These are phyloP conservation scores for Canna indica DNA, from an alignment of 176 grass and related monocot genomes.

Conservation along the genomic window DNA sequence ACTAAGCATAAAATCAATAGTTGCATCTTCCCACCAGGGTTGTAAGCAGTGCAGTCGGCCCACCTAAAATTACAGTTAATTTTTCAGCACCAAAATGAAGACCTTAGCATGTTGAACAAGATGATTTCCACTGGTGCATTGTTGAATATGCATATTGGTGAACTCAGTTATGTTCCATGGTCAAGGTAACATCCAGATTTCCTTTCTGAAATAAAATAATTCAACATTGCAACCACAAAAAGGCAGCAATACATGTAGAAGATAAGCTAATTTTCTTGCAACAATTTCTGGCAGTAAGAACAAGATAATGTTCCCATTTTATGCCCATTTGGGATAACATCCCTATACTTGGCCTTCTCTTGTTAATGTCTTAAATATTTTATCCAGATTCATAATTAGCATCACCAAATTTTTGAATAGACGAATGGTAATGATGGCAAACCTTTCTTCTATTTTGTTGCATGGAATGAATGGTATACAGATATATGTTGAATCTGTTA, in stretches of 20 bases:
- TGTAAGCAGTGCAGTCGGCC: conserved; percentile 71
- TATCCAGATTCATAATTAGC: too few relatives aligned
- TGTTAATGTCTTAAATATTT: too few relatives aligned
- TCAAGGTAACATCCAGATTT: background rate
- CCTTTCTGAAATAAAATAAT: background rate
- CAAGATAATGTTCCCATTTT: background rate
- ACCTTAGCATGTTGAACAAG: background rate
- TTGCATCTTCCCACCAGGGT: conserved; percentile 95
- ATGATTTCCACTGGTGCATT: background rate
- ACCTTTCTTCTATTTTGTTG: background rate
- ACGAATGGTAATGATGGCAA: background rate
- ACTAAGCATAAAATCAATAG: conserved; percentile 81
- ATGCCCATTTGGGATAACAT: background rate
- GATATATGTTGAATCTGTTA: background rate
- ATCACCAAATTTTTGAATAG: background rate
- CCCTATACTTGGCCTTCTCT: too few relatives aligned
- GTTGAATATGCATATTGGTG: background rate
- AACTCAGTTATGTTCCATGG: background rate
- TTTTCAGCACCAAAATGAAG: background rate
- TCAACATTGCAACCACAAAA: too few relatives aligned
- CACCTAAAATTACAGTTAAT: conserved; percentile 44
- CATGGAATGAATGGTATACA: background rate
- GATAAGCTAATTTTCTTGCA: too few relatives aligned
- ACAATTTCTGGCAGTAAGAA: too few relatives aligned
- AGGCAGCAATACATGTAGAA: background rate